phyloP scores from a whole-genome alignment of 2,329 filamentous ascomycete species.

The Trichoderma endophyticum region DNA sequence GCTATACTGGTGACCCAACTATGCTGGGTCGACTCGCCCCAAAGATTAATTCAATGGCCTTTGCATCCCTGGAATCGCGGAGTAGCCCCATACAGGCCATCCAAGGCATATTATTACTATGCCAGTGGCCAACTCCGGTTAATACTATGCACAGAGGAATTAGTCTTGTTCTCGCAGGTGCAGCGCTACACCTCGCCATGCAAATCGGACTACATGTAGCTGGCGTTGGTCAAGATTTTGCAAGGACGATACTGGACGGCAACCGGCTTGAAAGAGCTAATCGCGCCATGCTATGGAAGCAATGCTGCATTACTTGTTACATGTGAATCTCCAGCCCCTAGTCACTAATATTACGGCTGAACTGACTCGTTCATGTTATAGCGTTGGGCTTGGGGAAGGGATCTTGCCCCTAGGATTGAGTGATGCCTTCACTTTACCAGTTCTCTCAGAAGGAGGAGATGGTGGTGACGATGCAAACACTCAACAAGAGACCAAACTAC shows the following conservation, averaged over 20 bases:
- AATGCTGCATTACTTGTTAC: conserved; percentile 26
- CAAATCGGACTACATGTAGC: conserved; percentile 39
- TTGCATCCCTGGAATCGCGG: conserved; percentile 32
- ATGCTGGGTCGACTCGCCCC: conserved; percentile 32
- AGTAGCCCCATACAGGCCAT: conserved; percentile 27
- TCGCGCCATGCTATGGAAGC: conserved; percentile 11
- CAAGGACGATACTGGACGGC: conserved; percentile 33
- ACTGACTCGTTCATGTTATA: neutral
- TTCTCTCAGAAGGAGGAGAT: neutral
- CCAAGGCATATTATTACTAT: conserved; percentile 38
- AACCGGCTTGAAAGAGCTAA: neutral
- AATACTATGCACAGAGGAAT: conserved; percentile 40
- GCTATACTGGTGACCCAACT: conserved; percentile 35
- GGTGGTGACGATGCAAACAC: neutral
- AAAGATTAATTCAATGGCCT: conserved; percentile 35
- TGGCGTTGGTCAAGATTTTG: conserved; percentile 39
- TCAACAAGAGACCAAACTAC: neutral
- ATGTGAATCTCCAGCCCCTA: conserved; percentile 25
- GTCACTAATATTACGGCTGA: neutral
- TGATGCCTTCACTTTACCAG: neutral
- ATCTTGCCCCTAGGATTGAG: neutral
- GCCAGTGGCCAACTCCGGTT: conserved; percentile 39
- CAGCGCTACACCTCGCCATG: conserved; percentile 38
- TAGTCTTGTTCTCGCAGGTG: conserved; percentile 38
- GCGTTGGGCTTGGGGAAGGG: conserved; percentile 1